A percentile compares a stretch with the other conserved stretches of the same genome.
phyloP scores from a whole-genome alignment of 169 alveolate species.

The Plasmodium ovale region DNA sequence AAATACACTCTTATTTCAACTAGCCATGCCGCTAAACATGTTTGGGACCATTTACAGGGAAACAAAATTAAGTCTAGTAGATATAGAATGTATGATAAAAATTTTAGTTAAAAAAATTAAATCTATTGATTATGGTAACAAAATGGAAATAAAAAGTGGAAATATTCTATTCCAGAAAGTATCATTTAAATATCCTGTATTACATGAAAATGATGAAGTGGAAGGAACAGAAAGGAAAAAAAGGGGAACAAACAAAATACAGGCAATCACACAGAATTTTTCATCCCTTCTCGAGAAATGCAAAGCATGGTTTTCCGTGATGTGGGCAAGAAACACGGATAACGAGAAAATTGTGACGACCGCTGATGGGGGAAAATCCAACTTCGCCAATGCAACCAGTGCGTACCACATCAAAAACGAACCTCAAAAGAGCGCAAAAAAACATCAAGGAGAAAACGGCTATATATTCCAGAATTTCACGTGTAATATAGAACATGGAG shows the following conservation, averaged over 20 bases:
- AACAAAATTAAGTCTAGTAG: slow-evolving; percentile 84
- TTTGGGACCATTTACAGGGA: slow-evolving; percentile 88
- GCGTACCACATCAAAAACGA: neutral
- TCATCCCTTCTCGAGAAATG: too few species aligned
- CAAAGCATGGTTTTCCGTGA: too few species aligned
- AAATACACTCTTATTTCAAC: slow-evolving; percentile 83
- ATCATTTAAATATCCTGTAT: slow-evolving; percentile 45
- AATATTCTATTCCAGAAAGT: slow-evolving; percentile 43
- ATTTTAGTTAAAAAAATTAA: slow-evolving; percentile 59
- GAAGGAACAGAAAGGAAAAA: neutral
- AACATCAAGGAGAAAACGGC: slow-evolving; percentile 6
- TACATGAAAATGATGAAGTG: neutral
- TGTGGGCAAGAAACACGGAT: too few species aligned
- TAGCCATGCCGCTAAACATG: slow-evolving; percentile 87
- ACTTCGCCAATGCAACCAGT: too few species aligned
- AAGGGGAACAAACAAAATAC: neutral
- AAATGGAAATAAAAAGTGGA: slow-evolving; percentile 32
- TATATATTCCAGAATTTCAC: slow-evolving; percentile 69
- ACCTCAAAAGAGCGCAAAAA: neutral
- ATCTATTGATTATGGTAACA: slow-evolving; percentile 15
- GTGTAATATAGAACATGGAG: slow-evolving; percentile 59
- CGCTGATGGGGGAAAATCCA: too few species aligned
- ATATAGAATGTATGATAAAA: slow-evolving; percentile 78
- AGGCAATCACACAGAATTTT: too few species aligned
- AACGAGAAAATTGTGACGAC: too few species aligned